Conservation (phyloP, 2,329 filamentous ascomycete genomes). For the Plenodomus lindquistii region DNA sequence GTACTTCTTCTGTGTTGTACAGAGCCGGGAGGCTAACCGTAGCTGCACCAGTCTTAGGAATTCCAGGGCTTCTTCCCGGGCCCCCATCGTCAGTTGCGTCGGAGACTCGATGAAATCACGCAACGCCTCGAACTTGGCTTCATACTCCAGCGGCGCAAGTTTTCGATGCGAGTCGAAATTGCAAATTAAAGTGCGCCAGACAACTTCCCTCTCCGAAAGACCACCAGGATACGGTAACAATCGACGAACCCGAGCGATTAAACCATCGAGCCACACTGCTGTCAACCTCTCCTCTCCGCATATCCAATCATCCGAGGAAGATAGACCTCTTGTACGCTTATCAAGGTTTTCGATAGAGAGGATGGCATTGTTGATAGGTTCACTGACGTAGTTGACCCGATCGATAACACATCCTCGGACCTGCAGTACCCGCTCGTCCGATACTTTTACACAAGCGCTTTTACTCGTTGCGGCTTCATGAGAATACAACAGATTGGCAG, state of each 20-base stretch:
- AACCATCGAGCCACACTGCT: background rate
- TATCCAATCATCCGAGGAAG: too few relatives aligned
- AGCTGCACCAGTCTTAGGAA: background rate
- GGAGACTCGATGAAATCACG: background rate
- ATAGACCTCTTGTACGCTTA: too few relatives aligned
- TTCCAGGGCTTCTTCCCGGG: background rate
- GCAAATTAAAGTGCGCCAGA: background rate
- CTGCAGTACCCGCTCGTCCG: background rate
- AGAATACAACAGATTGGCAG: background rate
- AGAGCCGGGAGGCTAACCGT: background rate
- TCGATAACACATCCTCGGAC: background rate
- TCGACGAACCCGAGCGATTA: background rate
- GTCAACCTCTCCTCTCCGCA: background rate
- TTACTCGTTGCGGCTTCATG: background rate
- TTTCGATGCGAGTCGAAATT: background rate
- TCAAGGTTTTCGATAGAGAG: background rate
- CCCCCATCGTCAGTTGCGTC: background rate
- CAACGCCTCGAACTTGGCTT: background rate
- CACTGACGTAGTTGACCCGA: background rate
- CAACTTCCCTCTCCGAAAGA: background rate
- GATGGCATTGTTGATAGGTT: background rate
- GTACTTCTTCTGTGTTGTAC: background rate
- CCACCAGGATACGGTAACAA: background rate
- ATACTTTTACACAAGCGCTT: background rate
- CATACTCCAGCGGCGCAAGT: background rate